Percentiles rank a stretch among this genome's conserved stretches.
phyloP scores from a whole-genome alignment of 305 asterid species.

The Galium porrigens region DNA sequence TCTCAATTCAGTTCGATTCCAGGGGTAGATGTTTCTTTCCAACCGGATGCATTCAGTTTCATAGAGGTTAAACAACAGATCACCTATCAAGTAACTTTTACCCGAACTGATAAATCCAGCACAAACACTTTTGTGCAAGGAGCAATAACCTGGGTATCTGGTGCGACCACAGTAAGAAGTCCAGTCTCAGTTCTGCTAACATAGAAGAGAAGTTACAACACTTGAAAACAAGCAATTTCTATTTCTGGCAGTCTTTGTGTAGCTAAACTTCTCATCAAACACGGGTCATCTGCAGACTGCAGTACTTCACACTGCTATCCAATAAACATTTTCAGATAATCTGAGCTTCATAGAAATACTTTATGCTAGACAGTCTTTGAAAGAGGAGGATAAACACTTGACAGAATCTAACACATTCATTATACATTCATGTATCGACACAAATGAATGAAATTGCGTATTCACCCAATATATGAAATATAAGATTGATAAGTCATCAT shows the following conservation, averaged over 20 bases:
- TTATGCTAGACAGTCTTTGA: background rate
- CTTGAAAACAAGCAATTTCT: background rate
- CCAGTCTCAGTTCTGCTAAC: constrained; percentile 10
- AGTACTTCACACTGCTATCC: background rate
- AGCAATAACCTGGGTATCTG: constrained; percentile 14
- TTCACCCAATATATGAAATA: background rate
- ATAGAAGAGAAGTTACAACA: background rate
- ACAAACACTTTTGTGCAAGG: constrained; percentile 8
- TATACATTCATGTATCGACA: background rate
- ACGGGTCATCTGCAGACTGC: constrained; percentile 4
- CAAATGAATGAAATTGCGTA: background rate
- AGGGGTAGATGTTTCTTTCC: constrained; percentile 20
- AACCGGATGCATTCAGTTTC: constrained; percentile 28
- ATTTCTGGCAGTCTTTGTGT: background rate
- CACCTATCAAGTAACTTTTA: constrained; percentile 28
- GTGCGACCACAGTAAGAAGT: constrained; percentile 13
- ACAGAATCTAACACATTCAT: background rate
- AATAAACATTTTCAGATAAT: background rate
- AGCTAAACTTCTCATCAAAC: background rate
- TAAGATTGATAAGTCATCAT: background rate
- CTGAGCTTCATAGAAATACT: background rate
- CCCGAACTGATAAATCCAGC: background rate
- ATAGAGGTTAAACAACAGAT: constrained; percentile 20
- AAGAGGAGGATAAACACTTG: background rate
- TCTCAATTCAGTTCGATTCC: constrained; percentile 15